Conservation (phyloP, 148 eudicot genomes). For the Chenopodium suecicum region DNA sequence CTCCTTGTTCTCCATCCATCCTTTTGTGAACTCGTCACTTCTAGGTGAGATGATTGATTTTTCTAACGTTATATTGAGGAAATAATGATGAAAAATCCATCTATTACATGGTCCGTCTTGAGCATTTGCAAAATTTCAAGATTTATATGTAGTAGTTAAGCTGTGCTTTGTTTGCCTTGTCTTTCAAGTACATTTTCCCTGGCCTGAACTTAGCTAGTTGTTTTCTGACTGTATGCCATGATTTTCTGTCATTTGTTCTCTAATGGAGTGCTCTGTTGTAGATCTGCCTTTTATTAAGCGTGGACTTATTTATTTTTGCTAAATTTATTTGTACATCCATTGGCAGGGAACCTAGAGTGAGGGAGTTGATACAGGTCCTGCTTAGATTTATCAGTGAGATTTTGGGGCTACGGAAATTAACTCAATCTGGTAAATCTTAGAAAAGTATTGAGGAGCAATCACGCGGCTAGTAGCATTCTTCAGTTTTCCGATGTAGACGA, state of each 20-base stretch:
- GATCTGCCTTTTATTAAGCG: neutral
- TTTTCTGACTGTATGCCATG: neutral
- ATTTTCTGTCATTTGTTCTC: neutral
- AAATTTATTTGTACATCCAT: constrained; percentile 16
- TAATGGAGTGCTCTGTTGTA: neutral
- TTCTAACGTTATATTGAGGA: neutral
- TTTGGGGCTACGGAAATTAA: constrained; percentile 59
- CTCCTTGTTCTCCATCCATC: constrained; percentile 79
- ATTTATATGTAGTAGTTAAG: neutral
- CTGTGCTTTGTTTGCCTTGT: constrained; percentile 1
- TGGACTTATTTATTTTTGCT: neutral
- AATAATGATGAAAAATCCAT: neutral
- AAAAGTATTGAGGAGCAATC: constrained; percentile 3
- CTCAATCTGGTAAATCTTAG: constrained; percentile 36
- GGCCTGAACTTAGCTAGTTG: neutral
- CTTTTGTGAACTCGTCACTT: constrained; percentile 82
- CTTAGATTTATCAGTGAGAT: constrained; percentile 64
- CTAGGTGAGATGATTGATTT: constrained; percentile 57
- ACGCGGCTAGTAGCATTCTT: constrained; percentile 5
- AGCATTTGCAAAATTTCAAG: neutral
- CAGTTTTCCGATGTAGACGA: constrained; percentile 14
- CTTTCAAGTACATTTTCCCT: neutral
- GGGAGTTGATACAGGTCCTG: constrained; percentile 78
- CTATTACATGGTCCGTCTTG: neutral
- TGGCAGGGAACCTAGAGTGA: constrained; percentile 74